Percentiles rank a stretch among this genome's conserved stretches.
These are phyloP conservation scores for Lotmaria passim DNA, from an alignment of 208 protist genomes.

Conservation along the genomic window DNA sequence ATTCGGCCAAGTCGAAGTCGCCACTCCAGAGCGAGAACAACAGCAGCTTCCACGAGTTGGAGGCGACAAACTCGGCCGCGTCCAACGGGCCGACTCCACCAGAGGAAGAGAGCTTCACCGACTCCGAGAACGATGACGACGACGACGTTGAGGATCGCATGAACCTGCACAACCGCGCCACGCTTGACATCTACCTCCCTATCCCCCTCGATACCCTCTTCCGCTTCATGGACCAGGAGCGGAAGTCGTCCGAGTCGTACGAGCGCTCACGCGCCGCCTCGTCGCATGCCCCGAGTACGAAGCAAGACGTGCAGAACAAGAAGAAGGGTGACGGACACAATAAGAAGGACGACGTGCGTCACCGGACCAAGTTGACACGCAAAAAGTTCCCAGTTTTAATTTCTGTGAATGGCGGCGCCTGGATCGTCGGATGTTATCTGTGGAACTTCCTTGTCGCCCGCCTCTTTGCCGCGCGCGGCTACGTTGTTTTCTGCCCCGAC, in stretches of 20 bases:
- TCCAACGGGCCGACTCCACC: neutral
- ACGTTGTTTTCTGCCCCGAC: conserved; percentile 91
- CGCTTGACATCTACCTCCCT: conserved; percentile 85
- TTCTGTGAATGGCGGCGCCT: conserved; percentile 71
- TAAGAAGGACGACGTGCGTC: neutral
- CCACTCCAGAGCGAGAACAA: neutral
- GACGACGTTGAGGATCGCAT: conserved; percentile 79
- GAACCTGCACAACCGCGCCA: conserved; percentile 85
- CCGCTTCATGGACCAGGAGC: conserved; percentile 67
- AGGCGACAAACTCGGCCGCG: neutral
- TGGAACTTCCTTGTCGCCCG: conserved; percentile 83
- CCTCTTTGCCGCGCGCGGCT: conserved; percentile 72
- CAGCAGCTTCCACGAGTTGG: too few relatives aligned
- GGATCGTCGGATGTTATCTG: conserved; percentile 87
- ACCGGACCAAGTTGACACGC: conserved; percentile 28
- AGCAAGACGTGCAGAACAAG: neutral
- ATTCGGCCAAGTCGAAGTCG: conserved; percentile 13
- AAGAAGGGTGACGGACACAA: neutral
- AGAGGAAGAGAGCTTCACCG: conserved; percentile 24
- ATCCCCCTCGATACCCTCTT: conserved; percentile 73
- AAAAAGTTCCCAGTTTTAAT: conserved; percentile 83
- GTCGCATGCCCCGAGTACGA: neutral
- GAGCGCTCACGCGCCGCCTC: neutral
- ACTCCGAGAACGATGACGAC: conserved; percentile 39
- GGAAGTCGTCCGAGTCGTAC: conserved; percentile 28